These are phyloP conservation scores for Botrytis fragariae DNA, from an alignment of 2,329 filamentous ascomycete genomes.

Conservation along the genomic window DNA sequence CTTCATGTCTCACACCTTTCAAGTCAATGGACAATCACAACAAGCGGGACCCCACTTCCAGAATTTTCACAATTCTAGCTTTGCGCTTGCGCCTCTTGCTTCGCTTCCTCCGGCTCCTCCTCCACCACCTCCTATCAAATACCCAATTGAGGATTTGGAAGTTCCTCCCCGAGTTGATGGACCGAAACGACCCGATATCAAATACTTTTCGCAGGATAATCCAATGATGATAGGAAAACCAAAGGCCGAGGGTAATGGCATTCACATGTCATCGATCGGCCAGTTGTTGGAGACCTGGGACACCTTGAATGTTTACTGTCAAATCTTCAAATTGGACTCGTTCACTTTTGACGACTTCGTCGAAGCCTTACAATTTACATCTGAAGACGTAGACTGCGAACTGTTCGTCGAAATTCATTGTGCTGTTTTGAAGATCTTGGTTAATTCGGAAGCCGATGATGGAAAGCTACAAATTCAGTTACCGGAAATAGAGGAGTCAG, in stretches of 20 bases:
- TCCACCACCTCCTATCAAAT: conserved; percentile 77
- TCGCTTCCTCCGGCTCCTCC: conserved; percentile 54
- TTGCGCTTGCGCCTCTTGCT: conserved; percentile 48
- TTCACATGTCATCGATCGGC: conserved; percentile 83
- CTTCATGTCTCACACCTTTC: conserved; percentile 37
- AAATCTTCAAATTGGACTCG: conserved; percentile 89
- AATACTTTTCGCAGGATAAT: conserved; percentile 70
- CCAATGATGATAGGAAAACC: conserved; percentile 50
- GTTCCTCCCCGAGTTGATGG: conserved; percentile 65
- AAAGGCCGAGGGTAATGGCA: conserved; percentile 53
- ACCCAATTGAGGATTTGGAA: conserved; percentile 92
- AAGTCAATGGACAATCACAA: conserved; percentile 37
- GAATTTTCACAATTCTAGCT: conserved; percentile 45
- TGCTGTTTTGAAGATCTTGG: conserved; percentile 81
- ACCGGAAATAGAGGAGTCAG: conserved; percentile 65
- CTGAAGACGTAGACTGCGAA: conserved; percentile 72
- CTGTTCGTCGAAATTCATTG: conserved; percentile 90
- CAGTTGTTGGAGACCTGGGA: conserved; percentile 90
- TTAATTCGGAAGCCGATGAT: conserved; percentile 70
- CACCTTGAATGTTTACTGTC: conserved; percentile 95
- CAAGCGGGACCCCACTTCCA: conserved; percentile 36
- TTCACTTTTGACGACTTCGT: conserved; percentile 98
- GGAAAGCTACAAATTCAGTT: conserved; percentile 78
- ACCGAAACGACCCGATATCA: conserved; percentile 67
- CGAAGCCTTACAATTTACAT: conserved; percentile 78